Conservation (phyloP, 148 eudicot genomes). For the Fallopia convolvulus region DNA sequence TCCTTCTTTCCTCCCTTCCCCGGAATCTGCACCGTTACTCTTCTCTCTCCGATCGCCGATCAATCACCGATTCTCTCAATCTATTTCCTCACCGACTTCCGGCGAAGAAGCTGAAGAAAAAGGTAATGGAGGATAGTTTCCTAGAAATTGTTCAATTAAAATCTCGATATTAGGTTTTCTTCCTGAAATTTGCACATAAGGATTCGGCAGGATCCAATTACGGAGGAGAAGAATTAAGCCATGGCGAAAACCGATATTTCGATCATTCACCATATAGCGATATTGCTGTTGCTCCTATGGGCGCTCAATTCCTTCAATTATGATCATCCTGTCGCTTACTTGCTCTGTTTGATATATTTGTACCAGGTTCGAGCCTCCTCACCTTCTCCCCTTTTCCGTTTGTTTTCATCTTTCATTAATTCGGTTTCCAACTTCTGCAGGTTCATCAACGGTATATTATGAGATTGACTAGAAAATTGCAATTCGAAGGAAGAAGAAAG, state of each 20-base stretch:
- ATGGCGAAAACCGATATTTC: conserved; percentile 34
- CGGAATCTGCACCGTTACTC: conserved; percentile 2
- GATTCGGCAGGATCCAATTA: background rate
- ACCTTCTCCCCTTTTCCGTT: background rate
- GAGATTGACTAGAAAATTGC: conserved; percentile 61
- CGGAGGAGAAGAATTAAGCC: background rate
- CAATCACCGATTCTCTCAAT: background rate
- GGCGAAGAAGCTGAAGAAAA: background rate
- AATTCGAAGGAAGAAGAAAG: conserved; percentile 61
- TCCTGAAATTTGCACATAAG: background rate
- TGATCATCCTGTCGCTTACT: conserved; percentile 33
- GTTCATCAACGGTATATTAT: conserved; percentile 52
- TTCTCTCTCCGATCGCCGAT: conserved; percentile 6
- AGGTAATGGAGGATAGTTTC: background rate
- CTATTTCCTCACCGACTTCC: background rate
- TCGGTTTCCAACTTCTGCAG: background rate
- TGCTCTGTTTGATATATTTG: conserved; percentile 45
- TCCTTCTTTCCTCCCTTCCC: background rate
- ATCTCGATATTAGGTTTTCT: background rate
- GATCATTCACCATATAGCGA: conserved; percentile 48
- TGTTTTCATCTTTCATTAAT: background rate
- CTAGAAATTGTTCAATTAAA: background rate
- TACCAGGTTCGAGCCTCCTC: conserved; percentile 14
- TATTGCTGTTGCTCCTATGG: conserved; percentile 50
- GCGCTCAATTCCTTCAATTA: conserved; percentile 32